Conservation (phyloP, 345 rosid genomes). For the Citrus mangshanensis region DNA sequence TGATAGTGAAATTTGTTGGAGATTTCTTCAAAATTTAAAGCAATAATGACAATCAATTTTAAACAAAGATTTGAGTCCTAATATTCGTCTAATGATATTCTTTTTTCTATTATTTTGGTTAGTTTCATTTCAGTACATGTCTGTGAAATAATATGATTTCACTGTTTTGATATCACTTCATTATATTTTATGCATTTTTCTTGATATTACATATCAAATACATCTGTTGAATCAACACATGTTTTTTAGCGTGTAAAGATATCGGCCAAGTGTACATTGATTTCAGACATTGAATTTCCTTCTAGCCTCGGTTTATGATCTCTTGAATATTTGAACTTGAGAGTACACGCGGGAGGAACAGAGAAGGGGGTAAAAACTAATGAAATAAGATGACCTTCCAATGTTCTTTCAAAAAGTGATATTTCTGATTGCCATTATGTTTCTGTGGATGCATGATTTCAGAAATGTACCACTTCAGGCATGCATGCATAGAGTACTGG, state of each 20-base stretch:
- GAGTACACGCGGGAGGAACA: background rate
- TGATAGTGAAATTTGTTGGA: background rate
- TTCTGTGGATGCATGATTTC: constrained; percentile 9
- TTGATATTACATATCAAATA: background rate
- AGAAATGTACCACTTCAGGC: constrained; percentile 80
- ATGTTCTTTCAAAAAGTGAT: background rate
- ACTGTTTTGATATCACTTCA: background rate
- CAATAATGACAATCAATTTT: background rate
- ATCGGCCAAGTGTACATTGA: background rate
- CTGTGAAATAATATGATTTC: background rate
- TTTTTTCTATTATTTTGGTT: background rate
- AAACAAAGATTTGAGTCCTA: background rate
- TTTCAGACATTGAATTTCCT: background rate
- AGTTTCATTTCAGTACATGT: background rate
- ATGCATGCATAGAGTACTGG: constrained; percentile 76
- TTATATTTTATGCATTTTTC: background rate
- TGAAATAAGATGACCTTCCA: background rate
- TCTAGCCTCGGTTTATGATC: background rate
- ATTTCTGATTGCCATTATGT: background rate
- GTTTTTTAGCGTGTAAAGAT: background rate
- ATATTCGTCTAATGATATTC: background rate
- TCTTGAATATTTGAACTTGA: background rate
- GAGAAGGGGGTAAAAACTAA: background rate
- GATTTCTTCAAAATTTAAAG: background rate
- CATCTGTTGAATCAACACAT: background rate